These are phyloP conservation scores for Auriculariales sp. DNA, from an alignment of 768 basidiomycete genomes.

Conservation along the genomic window DNA sequence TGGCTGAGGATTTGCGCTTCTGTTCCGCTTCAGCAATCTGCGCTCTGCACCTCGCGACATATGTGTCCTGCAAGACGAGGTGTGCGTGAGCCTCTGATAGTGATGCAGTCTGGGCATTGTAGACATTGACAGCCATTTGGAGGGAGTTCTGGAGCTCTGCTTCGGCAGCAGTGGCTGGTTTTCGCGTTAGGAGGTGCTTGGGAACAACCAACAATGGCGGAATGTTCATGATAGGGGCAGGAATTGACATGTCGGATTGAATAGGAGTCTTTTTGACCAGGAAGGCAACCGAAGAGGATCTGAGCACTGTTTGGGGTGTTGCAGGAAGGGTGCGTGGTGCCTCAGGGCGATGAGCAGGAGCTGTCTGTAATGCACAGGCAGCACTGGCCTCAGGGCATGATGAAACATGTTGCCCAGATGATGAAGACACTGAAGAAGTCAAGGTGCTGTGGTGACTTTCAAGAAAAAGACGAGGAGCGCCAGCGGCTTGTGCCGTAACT, in stretches of 20 bases:
- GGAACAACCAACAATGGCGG: not conserved
- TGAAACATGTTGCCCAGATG: not conserved
- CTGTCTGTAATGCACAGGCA: not conserved
- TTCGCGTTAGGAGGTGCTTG: not conserved
- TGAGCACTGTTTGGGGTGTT: not conserved
- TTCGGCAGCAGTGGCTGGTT: slow-evolving; percentile 4
- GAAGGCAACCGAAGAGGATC: not conserved
- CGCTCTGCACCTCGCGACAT: not conserved
- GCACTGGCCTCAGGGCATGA: not conserved
- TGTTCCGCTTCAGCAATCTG: slow-evolving; percentile 6
- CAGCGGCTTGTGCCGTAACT: not conserved
- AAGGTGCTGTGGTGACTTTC: too few relatives aligned
- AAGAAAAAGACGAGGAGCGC: not conserved
- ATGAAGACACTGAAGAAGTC: too few relatives aligned
- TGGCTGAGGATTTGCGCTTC: not conserved
- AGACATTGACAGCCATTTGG: not conserved
- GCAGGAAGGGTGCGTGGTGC: not conserved
- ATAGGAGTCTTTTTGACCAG: not conserved
- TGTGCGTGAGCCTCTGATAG: slow-evolving; percentile 3
- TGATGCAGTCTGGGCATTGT: not conserved
- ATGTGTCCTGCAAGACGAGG: slow-evolving; percentile 5
- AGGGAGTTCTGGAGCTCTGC: slow-evolving; percentile 1
- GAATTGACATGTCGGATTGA: not conserved
- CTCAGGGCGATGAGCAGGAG: not conserved
- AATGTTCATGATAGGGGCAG: not conserved